Evolutionary conservation across 2,329 filamentous ascomycete genomes (phyloP), one percentile per base, ranked within the genome.

Genomic region (Dactylellina sp.): DNA sequence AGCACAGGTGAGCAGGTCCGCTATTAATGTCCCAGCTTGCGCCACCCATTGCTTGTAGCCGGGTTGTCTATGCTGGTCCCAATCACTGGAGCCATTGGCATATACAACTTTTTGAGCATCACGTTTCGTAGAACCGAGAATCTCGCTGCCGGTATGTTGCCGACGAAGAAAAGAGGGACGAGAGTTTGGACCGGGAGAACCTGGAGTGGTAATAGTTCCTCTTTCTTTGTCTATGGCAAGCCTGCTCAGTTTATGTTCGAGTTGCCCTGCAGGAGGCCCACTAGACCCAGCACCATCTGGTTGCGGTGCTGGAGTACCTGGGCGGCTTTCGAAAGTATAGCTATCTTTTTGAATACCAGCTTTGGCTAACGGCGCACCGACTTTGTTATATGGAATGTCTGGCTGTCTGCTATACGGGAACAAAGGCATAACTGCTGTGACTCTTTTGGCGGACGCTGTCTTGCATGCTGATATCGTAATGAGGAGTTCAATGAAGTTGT

Each of bases 401-500:
- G 92, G 94, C 82, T 99, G 95, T 79, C 95, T 88, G 72, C 93
- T 97, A 84, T 99, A 99, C 0, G 95, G 95, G 83, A 99, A 99
- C 62, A 98, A 86, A 40, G 95, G 95, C 52, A 97, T 88, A 50
- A 99, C 93, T 61, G 92, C 95, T 44, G 94, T 98, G 79, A 99
- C 93, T 79, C 92, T 87, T 81, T 91, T 92, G 28, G 95, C 95
- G 42, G 93, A 97, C 78, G 93, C 93, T 11, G 91, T 90, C 83
- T 97, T 96, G 88, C 95, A 98, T 75, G 95, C 95, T n/a, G 92
- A 96, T 79, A 98, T 94, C 84, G 95, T 97, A 83, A 98, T 97
- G 81, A 96, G 91, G 55, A 98, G 89, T 81, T 99, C 95, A 84
- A 99, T 91, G 77, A 99, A 88, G 83, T 96, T 89, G 83, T 99